phyloP scores from a whole-genome alignment of 805 yeast genomes.

The Kodamaea hsintzibuensis region DNA sequence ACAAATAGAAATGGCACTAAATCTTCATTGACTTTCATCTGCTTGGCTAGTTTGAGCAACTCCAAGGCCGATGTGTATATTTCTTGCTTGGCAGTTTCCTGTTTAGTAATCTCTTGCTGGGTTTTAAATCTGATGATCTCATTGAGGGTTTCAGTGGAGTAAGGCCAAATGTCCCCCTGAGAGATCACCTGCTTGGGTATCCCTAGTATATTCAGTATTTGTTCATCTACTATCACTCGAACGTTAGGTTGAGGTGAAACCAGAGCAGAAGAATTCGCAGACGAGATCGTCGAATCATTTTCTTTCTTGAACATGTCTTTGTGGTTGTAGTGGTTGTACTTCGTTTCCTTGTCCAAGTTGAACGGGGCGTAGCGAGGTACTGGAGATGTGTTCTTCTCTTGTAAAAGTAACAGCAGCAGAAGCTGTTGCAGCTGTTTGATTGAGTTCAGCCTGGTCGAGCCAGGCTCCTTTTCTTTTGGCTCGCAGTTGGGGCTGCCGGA shows the following conservation, averaged over 20 bases:
- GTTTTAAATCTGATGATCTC: slow-evolving; percentile 36
- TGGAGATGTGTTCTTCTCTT: slow-evolving; percentile 6
- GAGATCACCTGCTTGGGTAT: slow-evolving; percentile 16
- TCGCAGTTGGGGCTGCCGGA: slow-evolving; percentile 3
- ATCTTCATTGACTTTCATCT: slow-evolving; percentile 35
- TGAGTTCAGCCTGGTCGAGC: not conserved
- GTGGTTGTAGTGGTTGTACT: slow-evolving; percentile 9
- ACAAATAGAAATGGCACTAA: slow-evolving; percentile 37
- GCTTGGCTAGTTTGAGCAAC: slow-evolving; percentile 32
- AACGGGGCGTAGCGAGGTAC: slow-evolving; percentile 10
- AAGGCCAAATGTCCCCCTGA: slow-evolving; percentile 28
- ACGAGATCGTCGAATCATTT: not conserved
- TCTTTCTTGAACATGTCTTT: not conserved
- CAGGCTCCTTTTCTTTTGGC: slow-evolving; percentile 1
- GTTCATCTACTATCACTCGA: slow-evolving; percentile 1
- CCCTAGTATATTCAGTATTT: slow-evolving; percentile 21
- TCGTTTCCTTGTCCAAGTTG: slow-evolving; percentile 5
- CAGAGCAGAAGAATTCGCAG: slow-evolving; percentile 4
- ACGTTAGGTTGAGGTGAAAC: slow-evolving; percentile 7
- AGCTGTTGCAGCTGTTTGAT: not conserved
- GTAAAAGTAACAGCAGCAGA: not conserved
- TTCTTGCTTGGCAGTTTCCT: slow-evolving; percentile 34
- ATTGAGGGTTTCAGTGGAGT: slow-evolving; percentile 34
- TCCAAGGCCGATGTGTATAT: slow-evolving; percentile 36
- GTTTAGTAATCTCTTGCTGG: slow-evolving; percentile 46